phyloP scores from a whole-genome alignment of 2,329 filamentous ascomycete genomes.

The Monilinia vaccinii-corymbosi region DNA sequence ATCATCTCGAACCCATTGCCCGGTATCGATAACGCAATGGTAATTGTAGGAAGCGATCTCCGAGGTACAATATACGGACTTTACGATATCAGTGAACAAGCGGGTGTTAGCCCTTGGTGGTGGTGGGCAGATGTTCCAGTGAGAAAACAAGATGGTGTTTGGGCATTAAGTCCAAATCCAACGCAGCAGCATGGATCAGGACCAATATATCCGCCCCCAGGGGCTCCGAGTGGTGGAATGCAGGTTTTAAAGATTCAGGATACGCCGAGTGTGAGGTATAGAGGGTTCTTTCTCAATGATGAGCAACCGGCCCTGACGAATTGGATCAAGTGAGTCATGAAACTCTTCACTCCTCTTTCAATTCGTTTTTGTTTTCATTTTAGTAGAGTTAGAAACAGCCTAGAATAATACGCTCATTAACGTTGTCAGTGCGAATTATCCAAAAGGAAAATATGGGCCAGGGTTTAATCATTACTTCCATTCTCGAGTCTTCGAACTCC shows the following conservation, averaged over 20 bases:
- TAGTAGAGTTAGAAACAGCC: neutral
- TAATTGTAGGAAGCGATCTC: conserved; percentile 59
- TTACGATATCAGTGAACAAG: conserved; percentile 64
- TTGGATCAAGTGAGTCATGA: conserved; percentile 40
- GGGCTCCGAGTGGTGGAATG: conserved; percentile 17
- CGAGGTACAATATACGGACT: conserved; percentile 61
- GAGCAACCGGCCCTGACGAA: conserved; percentile 53
- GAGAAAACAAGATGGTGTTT: conserved; percentile 36
- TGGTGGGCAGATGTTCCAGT: conserved; percentile 47
- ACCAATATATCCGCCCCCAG: neutral
- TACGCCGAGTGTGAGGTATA: conserved; percentile 46
- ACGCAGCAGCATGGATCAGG: neutral
- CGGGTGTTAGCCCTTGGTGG: conserved; percentile 59
- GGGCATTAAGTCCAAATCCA: conserved; percentile 30
- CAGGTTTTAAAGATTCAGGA: conserved; percentile 36
- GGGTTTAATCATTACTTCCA: conserved; percentile 57
- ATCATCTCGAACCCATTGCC: conserved; percentile 49
- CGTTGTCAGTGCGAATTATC: conserved; percentile 36
- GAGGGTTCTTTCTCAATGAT: conserved; percentile 52
- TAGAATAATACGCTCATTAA: neutral
- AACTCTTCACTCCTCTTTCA: neutral
- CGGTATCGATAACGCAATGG: conserved; percentile 48
- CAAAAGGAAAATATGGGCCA: conserved; percentile 30
- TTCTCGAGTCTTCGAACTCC: conserved; percentile 58
- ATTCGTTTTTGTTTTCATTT: neutral